phyloP scores from a whole-genome alignment of 495 filamentous ascomycete species.

The Penicillium bovifimosum region DNA sequence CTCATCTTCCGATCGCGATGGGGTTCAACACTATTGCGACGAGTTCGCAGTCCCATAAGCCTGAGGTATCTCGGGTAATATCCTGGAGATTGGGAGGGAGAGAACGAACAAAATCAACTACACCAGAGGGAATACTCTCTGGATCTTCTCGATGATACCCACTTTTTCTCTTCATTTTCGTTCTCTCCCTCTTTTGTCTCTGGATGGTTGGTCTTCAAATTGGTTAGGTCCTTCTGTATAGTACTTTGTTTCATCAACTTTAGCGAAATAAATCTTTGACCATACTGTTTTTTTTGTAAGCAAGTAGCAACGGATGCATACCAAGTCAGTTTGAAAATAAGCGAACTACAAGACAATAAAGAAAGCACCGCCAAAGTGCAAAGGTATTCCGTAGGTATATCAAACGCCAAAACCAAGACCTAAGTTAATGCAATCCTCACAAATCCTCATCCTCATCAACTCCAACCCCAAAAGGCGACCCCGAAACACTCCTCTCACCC shows the following conservation, averaged over 20 bases:
- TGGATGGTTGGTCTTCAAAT: slow-evolving; percentile 2
- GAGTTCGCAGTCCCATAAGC: background rate
- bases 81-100: background rate
- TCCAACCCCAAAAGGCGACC: background rate
- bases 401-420: background rate
- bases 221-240: slow-evolving; percentile 15
- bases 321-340: background rate
- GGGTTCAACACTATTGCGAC: background rate
- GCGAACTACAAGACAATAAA: too few species aligned
- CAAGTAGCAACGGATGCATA: too few species aligned
- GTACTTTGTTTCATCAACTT: slow-evolving; percentile 12
- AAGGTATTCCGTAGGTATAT: too few species aligned
- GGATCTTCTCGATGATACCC: slow-evolving; percentile 4
- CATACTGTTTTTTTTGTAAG: too few species aligned
- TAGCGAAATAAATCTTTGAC: slow-evolving; percentile 15
- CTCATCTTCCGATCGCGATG: background rate
- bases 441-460: slow-evolving; percentile 1
- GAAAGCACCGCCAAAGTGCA: too few species aligned
- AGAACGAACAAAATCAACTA: background rate
- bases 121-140: background rate
- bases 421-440: background rate
- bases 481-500: too few species aligned
- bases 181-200: background rate
- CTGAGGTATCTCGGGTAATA: slow-evolving; percentile 1
- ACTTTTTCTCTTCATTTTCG: slow-evolving; percentile 2